Evolutionary conservation across 768 basidiomycete genomes (phyloP).

Genomic region (Lactarius indigo): DNA sequence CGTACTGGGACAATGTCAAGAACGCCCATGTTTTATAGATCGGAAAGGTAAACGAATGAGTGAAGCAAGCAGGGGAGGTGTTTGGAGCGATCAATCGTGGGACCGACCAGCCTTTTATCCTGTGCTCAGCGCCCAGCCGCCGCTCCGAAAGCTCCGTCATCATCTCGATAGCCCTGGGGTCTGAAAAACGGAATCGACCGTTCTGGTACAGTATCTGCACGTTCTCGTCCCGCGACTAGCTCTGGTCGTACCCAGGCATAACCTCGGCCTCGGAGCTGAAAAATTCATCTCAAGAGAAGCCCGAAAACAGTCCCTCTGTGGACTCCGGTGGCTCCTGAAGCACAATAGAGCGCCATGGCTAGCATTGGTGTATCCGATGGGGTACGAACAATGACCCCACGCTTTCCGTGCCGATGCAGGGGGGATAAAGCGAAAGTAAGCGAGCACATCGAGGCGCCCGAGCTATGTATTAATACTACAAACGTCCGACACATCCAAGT

Average conservation of each 20-base stretch:
- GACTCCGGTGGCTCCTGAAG: background rate
- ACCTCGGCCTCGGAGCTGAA: background rate
- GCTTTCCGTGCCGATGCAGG: slow-evolving; percentile 1
- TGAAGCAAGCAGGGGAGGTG: slow-evolving; percentile 5
- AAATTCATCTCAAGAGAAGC: background rate
- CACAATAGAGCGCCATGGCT: background rate
- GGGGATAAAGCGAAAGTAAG: background rate
- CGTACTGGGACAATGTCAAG: slow-evolving; percentile 83
- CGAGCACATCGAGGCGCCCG: slow-evolving; percentile 1
- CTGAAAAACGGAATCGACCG: slow-evolving; percentile 11
- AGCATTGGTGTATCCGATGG: background rate
- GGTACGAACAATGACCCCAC: background rate
- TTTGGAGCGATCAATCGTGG: background rate
- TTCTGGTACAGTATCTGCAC: background rate
- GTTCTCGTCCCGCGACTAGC: background rate
- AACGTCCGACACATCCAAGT: background rate
- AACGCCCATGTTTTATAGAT: slow-evolving; percentile 56
- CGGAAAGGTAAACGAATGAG: background rate
- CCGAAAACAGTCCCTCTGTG: background rate
- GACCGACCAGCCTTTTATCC: slow-evolving; percentile 3
- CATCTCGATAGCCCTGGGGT: background rate
- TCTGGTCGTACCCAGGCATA: slow-evolving; percentile 9
- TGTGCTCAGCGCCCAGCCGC: slow-evolving; percentile 10
- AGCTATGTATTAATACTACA: background rate
- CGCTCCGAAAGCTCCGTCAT: slow-evolving; percentile 21